These are phyloP conservation scores for Dicorynia guianensis DNA, from an alignment of 306 rosid species.

Conservation along the genomic window DNA sequence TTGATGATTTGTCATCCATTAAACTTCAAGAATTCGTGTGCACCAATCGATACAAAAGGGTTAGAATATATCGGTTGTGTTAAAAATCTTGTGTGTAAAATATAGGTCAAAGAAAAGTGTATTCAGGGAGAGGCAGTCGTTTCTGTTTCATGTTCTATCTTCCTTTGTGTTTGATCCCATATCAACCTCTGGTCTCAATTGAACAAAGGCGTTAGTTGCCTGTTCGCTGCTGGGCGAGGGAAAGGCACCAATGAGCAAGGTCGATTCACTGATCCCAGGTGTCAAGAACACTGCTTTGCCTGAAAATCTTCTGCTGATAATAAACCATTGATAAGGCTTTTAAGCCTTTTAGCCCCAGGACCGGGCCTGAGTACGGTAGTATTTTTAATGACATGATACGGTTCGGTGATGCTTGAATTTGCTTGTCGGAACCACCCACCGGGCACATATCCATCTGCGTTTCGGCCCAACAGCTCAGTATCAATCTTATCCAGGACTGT, in stretches of 20 bases:
- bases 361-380: constrained; percentile 56
- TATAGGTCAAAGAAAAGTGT: constrained; percentile 36
- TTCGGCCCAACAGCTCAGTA: constrained; percentile 52
- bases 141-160: constrained; percentile 39
- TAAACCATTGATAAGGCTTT: constrained; percentile 50
- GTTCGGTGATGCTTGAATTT: constrained; percentile 39
- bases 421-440: constrained; percentile 48
- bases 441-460: constrained; percentile 49
- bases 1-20: constrained; percentile 38
- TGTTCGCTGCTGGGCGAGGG: constrained; percentile 37
- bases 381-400: constrained; percentile 42
- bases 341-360: constrained; percentile 55
- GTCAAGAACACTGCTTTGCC: constrained; percentile 52
- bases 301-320: constrained; percentile 52
- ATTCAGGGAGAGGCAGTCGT: constrained; percentile 34
- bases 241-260: constrained; percentile 28
- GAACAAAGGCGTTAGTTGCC: constrained; percentile 28
- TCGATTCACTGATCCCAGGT: constrained; percentile 13
- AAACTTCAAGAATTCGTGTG: constrained; percentile 35
- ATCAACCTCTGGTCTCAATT: constrained; percentile 35
- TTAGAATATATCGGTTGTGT: constrained; percentile 46
- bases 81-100: constrained; percentile 47
- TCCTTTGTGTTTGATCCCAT: constrained; percentile 44
- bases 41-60: constrained; percentile 45
- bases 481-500: constrained; percentile 56